phyloP scores from a whole-genome alignment of 2,329 filamentous ascomycete species.

The Huntiella bhutanensis region DNA sequence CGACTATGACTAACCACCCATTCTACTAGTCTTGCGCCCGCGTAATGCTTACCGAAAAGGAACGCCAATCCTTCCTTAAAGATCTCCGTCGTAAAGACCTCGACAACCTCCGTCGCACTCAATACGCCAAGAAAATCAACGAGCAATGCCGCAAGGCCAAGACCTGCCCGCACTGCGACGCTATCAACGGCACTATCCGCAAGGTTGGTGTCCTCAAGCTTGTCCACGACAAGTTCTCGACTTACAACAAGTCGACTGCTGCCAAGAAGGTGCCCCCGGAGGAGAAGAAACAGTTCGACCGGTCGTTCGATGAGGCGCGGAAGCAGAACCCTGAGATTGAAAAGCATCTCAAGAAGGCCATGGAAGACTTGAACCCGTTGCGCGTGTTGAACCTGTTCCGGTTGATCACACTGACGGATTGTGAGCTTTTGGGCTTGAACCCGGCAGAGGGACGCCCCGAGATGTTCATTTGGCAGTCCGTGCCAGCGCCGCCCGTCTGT shows the following conservation, averaged over 20 bases:
- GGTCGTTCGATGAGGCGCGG: slow-evolving; percentile 64
- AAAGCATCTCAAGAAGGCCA: slow-evolving; percentile 76
- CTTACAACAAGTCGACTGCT: slow-evolving; percentile 76
- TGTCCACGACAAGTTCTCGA: slow-evolving; percentile 76
- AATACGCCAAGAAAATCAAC: slow-evolving; percentile 73
- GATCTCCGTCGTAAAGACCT: slow-evolving; percentile 63
- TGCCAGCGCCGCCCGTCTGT: slow-evolving; percentile 84
- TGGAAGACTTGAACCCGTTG: slow-evolving; percentile 84
- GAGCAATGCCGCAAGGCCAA: slow-evolving; percentile 79
- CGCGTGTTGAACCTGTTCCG: slow-evolving; percentile 82
- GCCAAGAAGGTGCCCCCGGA: slow-evolving; percentile 65
- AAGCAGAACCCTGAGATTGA: slow-evolving; percentile 66
- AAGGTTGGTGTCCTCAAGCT: slow-evolving; percentile 89
- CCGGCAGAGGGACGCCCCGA: slow-evolving; percentile 76
- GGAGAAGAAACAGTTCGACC: slow-evolving; percentile 69
- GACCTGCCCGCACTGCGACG: slow-evolving; percentile 59
- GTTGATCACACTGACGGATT: slow-evolving; percentile 66
- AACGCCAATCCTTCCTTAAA: slow-evolving; percentile 59
- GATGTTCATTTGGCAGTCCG: slow-evolving; percentile 94
- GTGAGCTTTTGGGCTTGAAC: slow-evolving; percentile 77
- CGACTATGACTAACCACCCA: slow-evolving; percentile 5
- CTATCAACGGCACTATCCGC: slow-evolving; percentile 76
- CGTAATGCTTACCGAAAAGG: slow-evolving; percentile 63
- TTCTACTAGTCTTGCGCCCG: slow-evolving; percentile 51
- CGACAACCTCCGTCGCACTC: slow-evolving; percentile 70